Percentiles rank a stretch among this genome's conserved stretches.
Evolutionary conservation across 257 asterid genomes (phyloP).

Genomic region (Anisodus tanguticus): DNA sequence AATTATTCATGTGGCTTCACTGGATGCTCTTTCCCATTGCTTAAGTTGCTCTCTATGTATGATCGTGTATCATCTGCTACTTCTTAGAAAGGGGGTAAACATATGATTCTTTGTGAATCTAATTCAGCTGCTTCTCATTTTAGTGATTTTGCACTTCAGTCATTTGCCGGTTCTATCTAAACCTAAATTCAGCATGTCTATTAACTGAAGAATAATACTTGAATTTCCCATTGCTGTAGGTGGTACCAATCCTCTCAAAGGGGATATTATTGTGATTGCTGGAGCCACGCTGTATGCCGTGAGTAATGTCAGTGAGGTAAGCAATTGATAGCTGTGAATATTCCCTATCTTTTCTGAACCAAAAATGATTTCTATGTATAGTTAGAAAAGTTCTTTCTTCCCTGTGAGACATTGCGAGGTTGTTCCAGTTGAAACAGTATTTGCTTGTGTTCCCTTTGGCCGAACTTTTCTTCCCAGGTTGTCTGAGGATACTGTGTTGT

Average conservation of each 20-base stretch:
- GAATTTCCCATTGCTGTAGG: slow-evolving; percentile 44
- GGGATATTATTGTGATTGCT: slow-evolving; percentile 78
- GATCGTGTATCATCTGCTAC: neutral
- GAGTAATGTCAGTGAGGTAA: slow-evolving; percentile 85
- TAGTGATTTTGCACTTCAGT: neutral
- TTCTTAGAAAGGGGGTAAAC: neutral
- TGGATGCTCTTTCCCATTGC: slow-evolving; percentile 13
- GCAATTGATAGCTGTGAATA: slow-evolving; percentile 33
- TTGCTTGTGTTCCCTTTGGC: neutral
- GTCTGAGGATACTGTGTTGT: neutral
- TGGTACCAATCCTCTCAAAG: slow-evolving; percentile 82
- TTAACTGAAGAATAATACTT: slow-evolving; percentile 25
- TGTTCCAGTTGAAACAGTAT: neutral
- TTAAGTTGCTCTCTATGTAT: neutral
- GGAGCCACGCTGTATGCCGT: slow-evolving; percentile 92
- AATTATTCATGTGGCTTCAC: neutral
- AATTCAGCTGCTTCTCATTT: slow-evolving; percentile 3
- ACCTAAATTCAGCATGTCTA: neutral
- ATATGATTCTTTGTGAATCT: neutral
- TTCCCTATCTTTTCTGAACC: slow-evolving; percentile 11
- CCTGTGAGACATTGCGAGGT: neutral
- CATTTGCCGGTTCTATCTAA: neutral
- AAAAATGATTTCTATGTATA: slow-evolving; percentile 21
- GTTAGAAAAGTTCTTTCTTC: slow-evolving; percentile 18
- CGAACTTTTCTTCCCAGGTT: no score